These are phyloP conservation scores for Hyaloperonospora brassicae DNA, from an alignment of 352 stramenopile genomes.

Conservation along the genomic window DNA sequence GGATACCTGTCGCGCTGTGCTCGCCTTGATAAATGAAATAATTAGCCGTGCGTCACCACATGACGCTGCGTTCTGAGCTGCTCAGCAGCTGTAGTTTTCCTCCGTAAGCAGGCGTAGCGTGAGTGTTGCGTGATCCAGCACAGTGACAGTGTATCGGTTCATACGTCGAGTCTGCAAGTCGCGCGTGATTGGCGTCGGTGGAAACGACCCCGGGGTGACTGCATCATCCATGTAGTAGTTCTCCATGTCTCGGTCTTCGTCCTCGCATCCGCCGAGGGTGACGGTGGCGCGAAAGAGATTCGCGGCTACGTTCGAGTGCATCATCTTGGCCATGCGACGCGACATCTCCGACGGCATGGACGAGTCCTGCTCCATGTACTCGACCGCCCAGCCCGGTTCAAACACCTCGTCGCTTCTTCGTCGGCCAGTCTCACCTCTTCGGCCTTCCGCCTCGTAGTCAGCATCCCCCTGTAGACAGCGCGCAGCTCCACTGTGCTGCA, in stretches of 20 bases:
- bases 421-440: too few species aligned
- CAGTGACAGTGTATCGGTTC: conserved; percentile 65
- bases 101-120: conserved; percentile 46
- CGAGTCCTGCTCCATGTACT: conserved; percentile 74
- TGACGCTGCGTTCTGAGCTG: too few species aligned
- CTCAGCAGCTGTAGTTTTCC: conserved; percentile 30
- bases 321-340: conserved; percentile 67
- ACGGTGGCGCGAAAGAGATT: conserved; percentile 74
- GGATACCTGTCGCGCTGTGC: too few species aligned
- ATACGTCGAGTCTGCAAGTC: conserved; percentile 64
- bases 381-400: conserved; percentile 66
- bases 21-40: too few species aligned
- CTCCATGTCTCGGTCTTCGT: conserved; percentile 20
- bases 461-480: too few species aligned
- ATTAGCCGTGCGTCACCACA: too few species aligned
- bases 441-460: too few species aligned
- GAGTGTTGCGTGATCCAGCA: conserved; percentile 68
- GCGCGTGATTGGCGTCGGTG: conserved; percentile 67
- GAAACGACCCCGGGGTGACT: conserved; percentile 69
- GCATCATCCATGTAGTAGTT: too few species aligned
- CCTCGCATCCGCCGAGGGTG: too few species aligned
- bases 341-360: conserved; percentile 52
- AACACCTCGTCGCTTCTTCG: conserved; percentile 22
- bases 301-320: conserved; percentile 67
- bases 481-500: too few species aligned